phyloP scores from a whole-genome alignment of 306 rosid genomes.

The Fagus crenata region DNA sequence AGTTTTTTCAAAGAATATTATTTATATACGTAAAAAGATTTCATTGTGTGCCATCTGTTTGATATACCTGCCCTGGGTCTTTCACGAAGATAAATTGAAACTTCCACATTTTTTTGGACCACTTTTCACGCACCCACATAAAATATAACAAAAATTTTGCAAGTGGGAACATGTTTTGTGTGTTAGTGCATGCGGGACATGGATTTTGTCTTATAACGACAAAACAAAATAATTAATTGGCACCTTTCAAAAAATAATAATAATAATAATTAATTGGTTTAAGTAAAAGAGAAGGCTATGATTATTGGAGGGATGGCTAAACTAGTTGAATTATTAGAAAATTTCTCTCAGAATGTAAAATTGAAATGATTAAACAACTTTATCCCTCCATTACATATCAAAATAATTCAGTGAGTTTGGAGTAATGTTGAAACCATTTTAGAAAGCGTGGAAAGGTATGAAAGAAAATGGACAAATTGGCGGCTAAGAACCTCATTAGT shows the following conservation, averaged over 20 bases:
- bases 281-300: neutral
- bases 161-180: neutral
- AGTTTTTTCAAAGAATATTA: too few species aligned
- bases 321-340: neutral
- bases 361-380: constrained; percentile 1
- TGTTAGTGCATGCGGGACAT: constrained; percentile 3
- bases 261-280: neutral
- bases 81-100: neutral
- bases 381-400: neutral
- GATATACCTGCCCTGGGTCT: neutral
- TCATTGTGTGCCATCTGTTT: too few species aligned
- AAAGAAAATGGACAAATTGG: constrained; percentile 20
- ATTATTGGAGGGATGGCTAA: constrained; percentile 13
- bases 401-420: neutral
- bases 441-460: constrained; percentile 10
- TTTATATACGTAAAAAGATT: too few species aligned
- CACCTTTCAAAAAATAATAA: too few species aligned
- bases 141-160: neutral
- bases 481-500: constrained; percentile 30
- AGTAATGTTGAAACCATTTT: neutral
- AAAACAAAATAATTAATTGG: neutral
- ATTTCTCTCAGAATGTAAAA: neutral
- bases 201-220: constrained; percentile 14
- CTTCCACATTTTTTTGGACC: neutral
- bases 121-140: neutral